Evolutionary conservation across 306 rosid species (phyloP).

Genomic region (Ziziphus jujuba): DNA sequence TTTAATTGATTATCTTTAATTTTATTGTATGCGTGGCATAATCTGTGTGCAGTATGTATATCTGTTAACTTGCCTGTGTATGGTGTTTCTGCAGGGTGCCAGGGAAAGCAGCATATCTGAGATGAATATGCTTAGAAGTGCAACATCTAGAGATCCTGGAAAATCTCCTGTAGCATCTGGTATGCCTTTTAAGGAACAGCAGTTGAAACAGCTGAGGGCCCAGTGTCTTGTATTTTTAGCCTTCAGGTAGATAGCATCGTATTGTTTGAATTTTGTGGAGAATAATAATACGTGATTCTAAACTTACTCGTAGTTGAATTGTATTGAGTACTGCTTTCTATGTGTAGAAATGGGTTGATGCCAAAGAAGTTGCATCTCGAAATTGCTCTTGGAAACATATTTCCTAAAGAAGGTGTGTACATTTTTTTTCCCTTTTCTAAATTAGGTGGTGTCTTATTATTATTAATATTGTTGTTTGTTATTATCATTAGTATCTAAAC

Average conservation of each 20-base stretch:
- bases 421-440: neutral
- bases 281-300: slow-evolving; percentile 6
- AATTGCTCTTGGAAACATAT: slow-evolving; percentile 78
- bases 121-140: slow-evolving; percentile 56
- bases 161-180: slow-evolving; percentile 62
- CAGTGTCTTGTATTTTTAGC: slow-evolving; percentile 99
- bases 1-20: neutral
- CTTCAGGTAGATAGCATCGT: slow-evolving; percentile 61
- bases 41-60: slow-evolving; percentile 23
- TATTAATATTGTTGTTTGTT: neutral
- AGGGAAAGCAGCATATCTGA: slow-evolving; percentile 70
- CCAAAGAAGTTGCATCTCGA: slow-evolving; percentile 99
- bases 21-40: neutral
- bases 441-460: neutral
- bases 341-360: slow-evolving; percentile 82
- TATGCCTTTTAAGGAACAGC: slow-evolving; percentile 89
- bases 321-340: slow-evolving; percentile 23
- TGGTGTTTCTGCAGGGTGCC: slow-evolving; percentile 54
- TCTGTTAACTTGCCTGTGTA: slow-evolving; percentile 30
- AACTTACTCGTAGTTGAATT: slow-evolving; percentile 26
- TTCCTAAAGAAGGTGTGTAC: slow-evolving; percentile 72
- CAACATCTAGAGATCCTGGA: slow-evolving; percentile 74
- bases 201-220: slow-evolving; percentile 96
- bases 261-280: slow-evolving; percentile 17
- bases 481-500: neutral